These are phyloP conservation scores for Podospora australis DNA, from an alignment of 495 filamentous ascomycete species.

Conservation along the genomic window DNA sequence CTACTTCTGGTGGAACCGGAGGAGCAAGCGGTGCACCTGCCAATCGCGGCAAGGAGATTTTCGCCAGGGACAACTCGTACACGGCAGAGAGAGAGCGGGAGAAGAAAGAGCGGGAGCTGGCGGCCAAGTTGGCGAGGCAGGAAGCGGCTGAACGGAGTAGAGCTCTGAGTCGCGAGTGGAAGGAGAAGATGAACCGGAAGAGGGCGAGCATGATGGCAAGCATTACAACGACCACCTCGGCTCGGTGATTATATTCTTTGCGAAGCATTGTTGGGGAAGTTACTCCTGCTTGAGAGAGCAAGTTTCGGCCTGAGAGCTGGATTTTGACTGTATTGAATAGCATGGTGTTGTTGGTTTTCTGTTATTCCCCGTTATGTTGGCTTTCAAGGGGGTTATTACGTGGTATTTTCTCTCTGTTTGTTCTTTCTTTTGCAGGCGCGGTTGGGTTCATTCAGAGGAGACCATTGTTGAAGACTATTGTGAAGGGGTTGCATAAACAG, in stretches of 20 bases:
- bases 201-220: conserved; percentile 12
- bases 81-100: conserved; percentile 45
- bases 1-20: conserved; percentile 24
- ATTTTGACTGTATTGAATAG: too few relatives aligned
- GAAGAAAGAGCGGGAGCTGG: conserved; percentile 49
- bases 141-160: conserved; percentile 62
- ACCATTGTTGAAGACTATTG: too few relatives aligned
- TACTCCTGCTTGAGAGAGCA: too few relatives aligned
- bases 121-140: conserved; percentile 51
- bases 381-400: background rate
- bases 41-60: conserved; percentile 57
- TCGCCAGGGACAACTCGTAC: conserved; percentile 48
- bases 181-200: conserved; percentile 45
- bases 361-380: background rate
- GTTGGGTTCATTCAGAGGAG: too few relatives aligned
- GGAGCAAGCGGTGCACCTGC: conserved; percentile 39
- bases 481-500: too few relatives aligned
- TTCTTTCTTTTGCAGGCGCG: too few relatives aligned
- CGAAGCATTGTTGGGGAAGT: too few relatives aligned
- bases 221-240: too few relatives aligned
- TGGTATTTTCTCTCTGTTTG: background rate
- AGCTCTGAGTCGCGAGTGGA: conserved; percentile 60
- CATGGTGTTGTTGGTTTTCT: too few relatives aligned
- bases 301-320: too few relatives aligned
- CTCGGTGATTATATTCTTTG: too few relatives aligned